These are phyloP conservation scores for Medicago lupulina DNA, from an alignment of 306 rosid genomes.

Conservation along the genomic window DNA sequence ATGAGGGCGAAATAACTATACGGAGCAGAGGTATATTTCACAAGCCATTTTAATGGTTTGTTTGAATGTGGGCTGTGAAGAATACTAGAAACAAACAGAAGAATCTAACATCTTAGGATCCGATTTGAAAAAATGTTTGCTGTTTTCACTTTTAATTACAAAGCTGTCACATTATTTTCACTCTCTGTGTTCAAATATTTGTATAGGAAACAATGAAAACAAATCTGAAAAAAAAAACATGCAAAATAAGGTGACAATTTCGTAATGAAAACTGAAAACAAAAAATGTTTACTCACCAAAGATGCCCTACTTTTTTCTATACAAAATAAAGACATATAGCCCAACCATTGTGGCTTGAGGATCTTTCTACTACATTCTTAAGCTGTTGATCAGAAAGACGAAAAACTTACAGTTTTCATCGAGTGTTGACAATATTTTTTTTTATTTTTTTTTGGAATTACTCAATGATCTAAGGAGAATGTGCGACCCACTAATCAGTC, in stretches of 20 bases:
- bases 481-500: constrained; percentile 1
- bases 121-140: not conserved
- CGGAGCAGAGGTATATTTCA: constrained; percentile 11
- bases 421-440: not conserved
- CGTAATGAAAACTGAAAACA: not conserved
- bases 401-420: not conserved
- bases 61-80: constrained; percentile 14
- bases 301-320: constrained; percentile 25
- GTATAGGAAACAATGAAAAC: not conserved
- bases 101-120: not conserved
- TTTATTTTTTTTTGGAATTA: not conserved
- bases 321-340: not conserved
- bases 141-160: not conserved
- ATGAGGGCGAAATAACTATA: not conserved
- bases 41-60: constrained; percentile 21
- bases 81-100: constrained; percentile 20
- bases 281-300: not conserved
- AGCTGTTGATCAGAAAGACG: not conserved
- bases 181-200: not conserved
- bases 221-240: not conserved
- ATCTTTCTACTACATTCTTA: constrained; percentile 25
- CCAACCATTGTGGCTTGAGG: not conserved
- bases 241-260: not conserved
- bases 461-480: not conserved
- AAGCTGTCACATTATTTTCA: not conserved